These are phyloP conservation scores for Mycosphaerella sp. DNA, from an alignment of 2,329 filamentous ascomycete species.

Conservation along the genomic window DNA sequence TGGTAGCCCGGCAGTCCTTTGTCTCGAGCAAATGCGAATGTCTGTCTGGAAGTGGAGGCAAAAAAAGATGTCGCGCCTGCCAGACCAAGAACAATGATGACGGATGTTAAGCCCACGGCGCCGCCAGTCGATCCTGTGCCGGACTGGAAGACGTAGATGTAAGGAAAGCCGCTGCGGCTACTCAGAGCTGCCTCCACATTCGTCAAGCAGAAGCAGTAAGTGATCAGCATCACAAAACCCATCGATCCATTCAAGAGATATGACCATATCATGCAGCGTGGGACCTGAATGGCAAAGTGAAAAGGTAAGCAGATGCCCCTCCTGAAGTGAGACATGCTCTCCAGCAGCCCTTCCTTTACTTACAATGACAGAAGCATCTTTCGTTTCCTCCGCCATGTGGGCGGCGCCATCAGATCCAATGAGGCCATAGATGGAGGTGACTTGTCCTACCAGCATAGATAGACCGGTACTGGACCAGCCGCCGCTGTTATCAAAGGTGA, in stretches of 20 bases:
- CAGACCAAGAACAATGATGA: slow-evolving; percentile 23
- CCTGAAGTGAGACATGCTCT: not conserved
- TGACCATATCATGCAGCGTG: slow-evolving; percentile 25
- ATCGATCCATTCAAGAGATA: slow-evolving; percentile 19
- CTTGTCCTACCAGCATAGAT: slow-evolving; percentile 13
- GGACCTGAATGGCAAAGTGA: slow-evolving; percentile 11
- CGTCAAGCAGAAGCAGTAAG: slow-evolving; percentile 22
- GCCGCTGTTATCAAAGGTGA: slow-evolving; percentile 21
- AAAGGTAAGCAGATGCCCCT: slow-evolving; percentile 4
- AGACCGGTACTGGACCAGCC: slow-evolving; percentile 11
- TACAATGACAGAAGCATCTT: slow-evolving; percentile 20
- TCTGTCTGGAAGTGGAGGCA: slow-evolving; percentile 38
- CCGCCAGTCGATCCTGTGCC: slow-evolving; percentile 21
- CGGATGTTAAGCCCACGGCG: slow-evolving; percentile 18
- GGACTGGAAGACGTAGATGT: slow-evolving; percentile 25
- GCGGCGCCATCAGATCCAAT: slow-evolving; percentile 19
- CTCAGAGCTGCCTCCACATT: slow-evolving; percentile 17
- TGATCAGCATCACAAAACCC: slow-evolving; percentile 22
- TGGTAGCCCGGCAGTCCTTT: slow-evolving; percentile 33
- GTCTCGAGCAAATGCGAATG: slow-evolving; percentile 41
- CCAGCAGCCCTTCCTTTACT: not conserved
- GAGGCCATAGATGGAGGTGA: slow-evolving; percentile 23
- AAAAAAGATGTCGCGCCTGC: slow-evolving; percentile 30
- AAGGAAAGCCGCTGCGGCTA: slow-evolving; percentile 7
- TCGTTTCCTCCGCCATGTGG: slow-evolving; percentile 29